A percentile compares a stretch with the other conserved stretches of the same genome.
Conservation (phyloP, 257 asterid species). For the Rubia yunnanensis region DNA sequence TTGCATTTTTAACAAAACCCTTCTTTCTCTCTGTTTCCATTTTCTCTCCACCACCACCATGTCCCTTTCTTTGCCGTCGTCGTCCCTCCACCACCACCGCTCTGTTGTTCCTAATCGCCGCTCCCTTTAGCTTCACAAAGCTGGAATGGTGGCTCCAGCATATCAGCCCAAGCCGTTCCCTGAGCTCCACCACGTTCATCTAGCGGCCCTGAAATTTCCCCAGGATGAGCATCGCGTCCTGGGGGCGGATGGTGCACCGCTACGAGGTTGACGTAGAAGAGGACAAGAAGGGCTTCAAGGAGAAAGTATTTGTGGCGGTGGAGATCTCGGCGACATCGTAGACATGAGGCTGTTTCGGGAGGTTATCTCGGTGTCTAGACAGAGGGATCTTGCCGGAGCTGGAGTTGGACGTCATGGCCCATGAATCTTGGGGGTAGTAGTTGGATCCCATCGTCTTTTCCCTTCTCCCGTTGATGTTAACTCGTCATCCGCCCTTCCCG, state of each 20-base stretch:
- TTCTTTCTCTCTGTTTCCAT: too few relatives aligned
- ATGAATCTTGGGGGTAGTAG: conserved; percentile 30
- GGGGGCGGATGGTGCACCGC: conserved; percentile 51
- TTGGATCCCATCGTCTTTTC: conserved; percentile 55
- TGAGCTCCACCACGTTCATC: conserved; percentile 42
- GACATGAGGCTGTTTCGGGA: conserved; percentile 44
- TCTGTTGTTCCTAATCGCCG: conserved; percentile 38
- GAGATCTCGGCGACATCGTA: conserved; percentile 49
- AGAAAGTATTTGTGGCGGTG: conserved; percentile 51
- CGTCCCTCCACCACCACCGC: too few relatives aligned
- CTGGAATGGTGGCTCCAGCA: conserved; percentile 79
- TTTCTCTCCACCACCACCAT: too few relatives aligned
- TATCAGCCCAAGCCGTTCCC: conserved; percentile 45
- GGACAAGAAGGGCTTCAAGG: conserved; percentile 33
- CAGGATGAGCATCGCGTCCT: conserved; percentile 39
- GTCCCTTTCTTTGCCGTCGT: too few relatives aligned
- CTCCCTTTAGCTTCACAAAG: conserved; percentile 59
- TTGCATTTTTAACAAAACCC: too few relatives aligned
- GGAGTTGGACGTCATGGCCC: conserved; percentile 25
- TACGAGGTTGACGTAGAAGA: conserved; percentile 64
- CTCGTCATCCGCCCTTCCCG: too few relatives aligned
- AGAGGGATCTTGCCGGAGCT: conserved; percentile 11
- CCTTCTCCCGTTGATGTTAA: too few relatives aligned
- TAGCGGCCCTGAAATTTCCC: conserved; percentile 64
- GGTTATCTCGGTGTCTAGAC: conserved; percentile 40